Percentiles rank a stretch among this genome's conserved stretches.
Evolutionary conservation across 2,329 filamentous ascomycete species (phyloP).

Genomic region (Fusarium armeniacum): DNA sequence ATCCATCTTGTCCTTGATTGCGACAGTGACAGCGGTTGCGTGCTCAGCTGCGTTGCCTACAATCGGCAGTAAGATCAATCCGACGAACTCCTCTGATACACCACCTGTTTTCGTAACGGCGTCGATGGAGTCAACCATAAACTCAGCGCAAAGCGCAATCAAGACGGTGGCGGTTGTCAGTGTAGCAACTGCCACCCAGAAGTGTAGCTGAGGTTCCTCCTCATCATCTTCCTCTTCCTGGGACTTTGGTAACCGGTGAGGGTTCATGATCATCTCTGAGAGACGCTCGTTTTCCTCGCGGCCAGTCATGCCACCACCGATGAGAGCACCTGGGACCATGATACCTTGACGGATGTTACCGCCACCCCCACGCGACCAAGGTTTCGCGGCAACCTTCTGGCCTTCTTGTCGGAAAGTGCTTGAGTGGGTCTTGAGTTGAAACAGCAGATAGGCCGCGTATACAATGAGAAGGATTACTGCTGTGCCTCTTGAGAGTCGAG

Average conservation of each 20-base stretch:
- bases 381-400: slow-evolving; percentile 78
- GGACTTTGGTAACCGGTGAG: slow-evolving; percentile 53
- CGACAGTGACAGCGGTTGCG: slow-evolving; percentile 83
- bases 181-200: slow-evolving; percentile 78
- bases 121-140: slow-evolving; percentile 81
- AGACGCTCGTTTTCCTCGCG: slow-evolving; percentile 60
- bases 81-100: slow-evolving; percentile 81
- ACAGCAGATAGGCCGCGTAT: slow-evolving; percentile 87
- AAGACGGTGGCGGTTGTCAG: slow-evolving; percentile 80
- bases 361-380: slow-evolving; percentile 56
- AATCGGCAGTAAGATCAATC: slow-evolving; percentile 83
- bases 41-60: slow-evolving; percentile 89
- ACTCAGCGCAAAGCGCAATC: slow-evolving; percentile 86
- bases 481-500: slow-evolving; percentile 77
- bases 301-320: slow-evolving; percentile 54
- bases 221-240: slow-evolving; percentile 72
- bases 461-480: slow-evolving; percentile 85
- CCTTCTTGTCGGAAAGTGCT: slow-evolving; percentile 82
- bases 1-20: slow-evolving; percentile 88
- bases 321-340: slow-evolving; percentile 57
- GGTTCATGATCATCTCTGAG: slow-evolving; percentile 61
- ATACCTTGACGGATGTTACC: slow-evolving; percentile 59
- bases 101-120: slow-evolving; percentile 71
- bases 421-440: slow-evolving; percentile 90
- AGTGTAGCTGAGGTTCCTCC: slow-evolving; percentile 80